Evolutionary conservation across 345 rosid species (phyloP), one percentile per base, ranked within the genome.

Genomic region (Eucalyptus caleyi): DNA sequence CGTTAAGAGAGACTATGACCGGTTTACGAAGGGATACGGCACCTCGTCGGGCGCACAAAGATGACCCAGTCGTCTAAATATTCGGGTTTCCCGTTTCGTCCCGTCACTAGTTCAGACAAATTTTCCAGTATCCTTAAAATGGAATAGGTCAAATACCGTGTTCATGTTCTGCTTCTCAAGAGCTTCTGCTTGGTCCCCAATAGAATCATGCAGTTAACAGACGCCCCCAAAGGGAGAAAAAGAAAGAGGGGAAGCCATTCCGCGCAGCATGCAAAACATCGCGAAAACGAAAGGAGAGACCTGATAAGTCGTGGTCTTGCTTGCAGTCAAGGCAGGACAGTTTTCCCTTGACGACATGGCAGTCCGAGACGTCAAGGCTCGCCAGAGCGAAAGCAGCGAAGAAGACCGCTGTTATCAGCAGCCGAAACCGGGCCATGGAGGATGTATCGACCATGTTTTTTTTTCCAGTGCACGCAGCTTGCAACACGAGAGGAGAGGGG

Each of bases 291-390:
- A 47, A n/a, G 59, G 32, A 54, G 32, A 54, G 24, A 97, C 99
- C 98, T 93, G 99, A 94, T 91, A 94, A 92, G 91, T 95, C 93
- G 27, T 91, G 91, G 77, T 90, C 88, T 51, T 19, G 51, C 21
- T 65, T 65, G 93, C 99, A 97, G 90, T 94, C 97, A 5, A 92
- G 91, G 91, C 99, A 97, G 72, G 97, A 91, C 89, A 96, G 91
- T 88, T 94, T 94, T 56, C 94, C 97, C 88, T 94, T 40, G 53
- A 97, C 88, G 34, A 91, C 86, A 4, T 87, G 90, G 89, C 92
- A 92, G 26, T 91, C 86, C 1, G 97, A 93, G 88, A 91, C 91
- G 86, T 92, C 83, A 72, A 95, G 49, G 87, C 88, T 89, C n/a
- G 95, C 94, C 86, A 94, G 89, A 87, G 90, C 89, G 49, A 89